Percentiles rank a stretch among this genome's conserved stretches.
These are phyloP conservation scores for Zygotorulaspora mrakii DNA, from an alignment of 1,139 yeast species.

Conservation along the genomic window DNA sequence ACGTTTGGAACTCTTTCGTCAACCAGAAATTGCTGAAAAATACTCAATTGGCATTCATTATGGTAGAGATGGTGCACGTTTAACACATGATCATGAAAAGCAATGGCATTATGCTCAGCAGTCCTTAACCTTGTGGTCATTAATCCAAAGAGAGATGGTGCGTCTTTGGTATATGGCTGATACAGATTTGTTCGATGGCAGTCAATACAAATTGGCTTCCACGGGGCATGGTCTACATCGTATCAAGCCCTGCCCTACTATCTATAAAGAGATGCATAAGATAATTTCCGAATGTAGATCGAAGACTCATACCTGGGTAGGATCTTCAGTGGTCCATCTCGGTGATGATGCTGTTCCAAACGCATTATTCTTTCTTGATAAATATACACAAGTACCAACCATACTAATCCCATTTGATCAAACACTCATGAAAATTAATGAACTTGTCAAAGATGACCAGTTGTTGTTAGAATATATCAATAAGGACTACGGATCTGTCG, in stretches of 20 bases:
- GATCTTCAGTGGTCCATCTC: slow-evolving; percentile 68
- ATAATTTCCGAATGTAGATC: slow-evolving; percentile 59
- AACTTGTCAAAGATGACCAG: slow-evolving; percentile 46
- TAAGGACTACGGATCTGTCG: slow-evolving; percentile 52
- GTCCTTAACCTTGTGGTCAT: slow-evolving; percentile 66
- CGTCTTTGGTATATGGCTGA: slow-evolving; percentile 71
- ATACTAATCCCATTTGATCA: slow-evolving; percentile 65
- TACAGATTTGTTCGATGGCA: slow-evolving; percentile 53
- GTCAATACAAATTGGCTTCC: slow-evolving; percentile 53
- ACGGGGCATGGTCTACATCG: slow-evolving; percentile 78
- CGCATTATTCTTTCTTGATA: slow-evolving; percentile 68
- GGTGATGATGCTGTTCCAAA: slow-evolving; percentile 81
- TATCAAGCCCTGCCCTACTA: slow-evolving; percentile 62
- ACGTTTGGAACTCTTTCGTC: slow-evolving; percentile 48
- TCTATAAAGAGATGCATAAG: slow-evolving; percentile 63
- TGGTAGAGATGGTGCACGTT: slow-evolving; percentile 62
- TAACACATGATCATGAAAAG: slow-evolving; percentile 64
- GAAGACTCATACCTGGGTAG: slow-evolving; percentile 64
- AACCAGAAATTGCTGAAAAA: slow-evolving; percentile 40
- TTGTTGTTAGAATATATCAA: slow-evolving; percentile 48
- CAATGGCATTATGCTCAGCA: slow-evolving; percentile 69
- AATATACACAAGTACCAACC: slow-evolving; percentile 70
- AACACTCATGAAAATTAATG: slow-evolving; percentile 51
- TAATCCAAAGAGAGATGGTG: slow-evolving; percentile 69
- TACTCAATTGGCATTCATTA: slow-evolving; percentile 58